Conservation (phyloP, 805 yeast species). For the Candida germanica region DNA sequence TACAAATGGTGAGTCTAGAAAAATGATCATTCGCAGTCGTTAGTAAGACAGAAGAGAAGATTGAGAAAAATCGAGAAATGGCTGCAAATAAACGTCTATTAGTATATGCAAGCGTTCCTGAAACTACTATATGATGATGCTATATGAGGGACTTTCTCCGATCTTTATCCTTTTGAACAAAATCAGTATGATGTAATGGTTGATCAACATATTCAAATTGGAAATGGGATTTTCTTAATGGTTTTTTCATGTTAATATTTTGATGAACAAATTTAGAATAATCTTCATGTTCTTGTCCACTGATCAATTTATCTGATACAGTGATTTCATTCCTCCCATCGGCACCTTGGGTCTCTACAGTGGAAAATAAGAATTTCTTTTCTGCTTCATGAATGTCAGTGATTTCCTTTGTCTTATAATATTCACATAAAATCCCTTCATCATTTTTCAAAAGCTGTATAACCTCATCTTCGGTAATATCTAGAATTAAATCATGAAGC, state of each 20-base stretch:
- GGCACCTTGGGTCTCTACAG: background rate
- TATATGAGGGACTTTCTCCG: background rate
- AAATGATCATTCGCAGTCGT: no score
- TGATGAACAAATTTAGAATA: constrained; percentile 14
- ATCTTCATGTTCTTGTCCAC: constrained; percentile 6
- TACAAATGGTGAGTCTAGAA: background rate
- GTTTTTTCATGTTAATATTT: constrained; percentile 14
- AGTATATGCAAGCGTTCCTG: no score
- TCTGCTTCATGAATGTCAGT: constrained; percentile 25
- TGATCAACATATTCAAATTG: constrained; percentile 16
- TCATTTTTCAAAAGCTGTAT: constrained; percentile 19
- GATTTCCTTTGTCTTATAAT: constrained; percentile 22
- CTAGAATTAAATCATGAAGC: constrained; percentile 12
- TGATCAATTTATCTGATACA: constrained; percentile 7
- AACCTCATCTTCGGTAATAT: constrained; percentile 24
- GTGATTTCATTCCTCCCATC: background rate
- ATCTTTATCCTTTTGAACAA: no score
- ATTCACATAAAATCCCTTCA: constrained; percentile 23
- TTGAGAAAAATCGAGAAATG: no score
- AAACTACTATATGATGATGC: no score
- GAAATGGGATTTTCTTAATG: constrained; percentile 17
- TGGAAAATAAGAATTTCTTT: constrained; percentile 14
- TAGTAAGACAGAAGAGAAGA: no score
- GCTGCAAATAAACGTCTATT: no score
- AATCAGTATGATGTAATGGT: constrained; percentile 14